Conservation (phyloP, 2,329 filamentous ascomycete species). For the Acrocalymma vagum region DNA sequence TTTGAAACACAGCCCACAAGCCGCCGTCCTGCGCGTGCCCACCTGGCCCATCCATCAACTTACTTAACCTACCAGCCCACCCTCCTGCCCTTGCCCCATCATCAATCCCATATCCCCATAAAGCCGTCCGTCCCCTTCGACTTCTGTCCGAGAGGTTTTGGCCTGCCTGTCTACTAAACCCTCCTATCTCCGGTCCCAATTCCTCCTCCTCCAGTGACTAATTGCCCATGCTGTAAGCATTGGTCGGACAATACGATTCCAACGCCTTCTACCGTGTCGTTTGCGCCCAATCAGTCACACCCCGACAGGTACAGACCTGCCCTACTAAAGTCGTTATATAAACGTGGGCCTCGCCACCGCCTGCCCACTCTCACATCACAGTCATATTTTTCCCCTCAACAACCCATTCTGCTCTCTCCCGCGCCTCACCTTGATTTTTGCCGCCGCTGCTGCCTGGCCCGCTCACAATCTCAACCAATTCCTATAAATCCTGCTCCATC, state of each 20-base stretch:
- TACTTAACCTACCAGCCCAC: constrained; percentile 5
- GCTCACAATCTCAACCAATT: not conserved
- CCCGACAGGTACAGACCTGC: constrained; percentile 27
- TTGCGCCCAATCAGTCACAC: constrained; percentile 19
- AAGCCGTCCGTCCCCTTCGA: constrained; percentile 29
- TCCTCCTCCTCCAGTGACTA: constrained; percentile 27
- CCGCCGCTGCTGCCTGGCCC: constrained; percentile 20
- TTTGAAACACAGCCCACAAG: constrained; percentile 27
- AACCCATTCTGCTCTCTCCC: constrained; percentile 14
- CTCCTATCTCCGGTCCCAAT: constrained; percentile 37
- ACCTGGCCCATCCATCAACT: constrained; percentile 4
- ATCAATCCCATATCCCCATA: constrained; percentile 18
- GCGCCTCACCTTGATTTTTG: constrained; percentile 9
- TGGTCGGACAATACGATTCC: constrained; percentile 33
- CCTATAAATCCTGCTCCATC: constrained; percentile 15
- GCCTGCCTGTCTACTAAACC: constrained; percentile 21
- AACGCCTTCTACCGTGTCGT: constrained; percentile 39
- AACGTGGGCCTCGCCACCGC: constrained; percentile 31
- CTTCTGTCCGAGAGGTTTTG: constrained; percentile 35
- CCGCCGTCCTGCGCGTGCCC: constrained; percentile 3
- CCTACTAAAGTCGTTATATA: too few species aligned
- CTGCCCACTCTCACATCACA: constrained; percentile 14
- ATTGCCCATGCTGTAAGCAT: constrained; percentile 37
- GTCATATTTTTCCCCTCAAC: constrained; percentile 12
- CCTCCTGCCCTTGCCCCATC: constrained; percentile 17